Evolutionary conservation across 2,329 filamentous ascomycete species (phyloP).

Genomic region (Cordyceps cicadae): DNA sequence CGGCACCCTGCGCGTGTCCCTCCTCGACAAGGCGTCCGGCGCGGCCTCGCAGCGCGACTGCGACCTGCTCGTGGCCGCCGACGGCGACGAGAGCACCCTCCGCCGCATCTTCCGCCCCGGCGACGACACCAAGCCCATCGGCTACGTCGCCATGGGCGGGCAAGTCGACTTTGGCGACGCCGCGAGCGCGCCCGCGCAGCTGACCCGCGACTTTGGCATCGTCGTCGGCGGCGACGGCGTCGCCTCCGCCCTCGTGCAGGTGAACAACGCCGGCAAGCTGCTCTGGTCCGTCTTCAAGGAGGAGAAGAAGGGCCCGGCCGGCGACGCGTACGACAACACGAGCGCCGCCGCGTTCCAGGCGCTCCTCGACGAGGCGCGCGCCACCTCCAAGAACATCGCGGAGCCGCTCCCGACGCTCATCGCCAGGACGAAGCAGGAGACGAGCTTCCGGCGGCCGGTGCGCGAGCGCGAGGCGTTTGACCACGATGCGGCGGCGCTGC

Average conservation of each 20-base stretch:
- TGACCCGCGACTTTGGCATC: conserved; percentile 27
- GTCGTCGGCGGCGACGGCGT: conserved; percentile 26
- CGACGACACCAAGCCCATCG: conserved; percentile 27
- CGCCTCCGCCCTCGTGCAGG: conserved; percentile 31
- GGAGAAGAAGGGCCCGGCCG: conserved; percentile 13
- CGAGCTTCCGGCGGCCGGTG: conserved; percentile 28
- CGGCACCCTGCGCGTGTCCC: conserved; percentile 5
- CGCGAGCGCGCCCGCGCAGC: conserved; percentile 21
- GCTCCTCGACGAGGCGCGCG: conserved; percentile 23
- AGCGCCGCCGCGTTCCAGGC: conserved; percentile 16
- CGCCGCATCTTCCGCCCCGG: conserved; percentile 26
- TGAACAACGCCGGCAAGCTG: conserved; percentile 25
- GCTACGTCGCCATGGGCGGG: conserved; percentile 27
- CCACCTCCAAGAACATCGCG: conserved; percentile 23
- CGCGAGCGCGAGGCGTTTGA: conserved; percentile 34
- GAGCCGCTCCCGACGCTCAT: conserved; percentile 30
- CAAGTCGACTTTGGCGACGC: conserved; percentile 22
- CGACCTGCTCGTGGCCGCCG: conserved; percentile 33
- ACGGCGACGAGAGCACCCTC: conserved; percentile 31
- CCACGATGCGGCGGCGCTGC: conserved; percentile 17
- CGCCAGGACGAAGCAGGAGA: conserved; percentile 26
- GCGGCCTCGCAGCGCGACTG: conserved; percentile 14
- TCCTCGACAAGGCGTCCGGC: background rate
- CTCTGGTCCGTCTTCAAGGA: conserved; percentile 32
- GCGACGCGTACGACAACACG: conserved; percentile 6